Base-by-base conservation (phyloP, 768 basidiomycete genomes). In the Lactifluus hygrophoroides region DNA sequence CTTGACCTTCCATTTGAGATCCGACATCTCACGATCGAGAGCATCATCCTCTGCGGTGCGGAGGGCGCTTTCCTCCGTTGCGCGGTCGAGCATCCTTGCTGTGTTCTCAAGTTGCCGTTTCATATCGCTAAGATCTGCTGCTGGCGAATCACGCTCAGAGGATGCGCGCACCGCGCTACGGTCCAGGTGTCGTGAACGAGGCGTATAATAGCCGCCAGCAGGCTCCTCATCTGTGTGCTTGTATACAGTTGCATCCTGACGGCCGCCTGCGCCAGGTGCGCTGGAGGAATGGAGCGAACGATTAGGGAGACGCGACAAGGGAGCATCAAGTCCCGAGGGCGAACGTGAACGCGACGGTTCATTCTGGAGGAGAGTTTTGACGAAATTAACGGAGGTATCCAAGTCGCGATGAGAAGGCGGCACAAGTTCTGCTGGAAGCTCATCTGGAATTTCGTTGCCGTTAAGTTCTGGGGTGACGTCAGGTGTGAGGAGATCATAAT, bases 351-450 rank as follows among this genome's bases (percentile, higher is more conserved):
- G 87, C 19, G 67, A 66, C 13, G 82, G 83, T 64, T 97, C 94
- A 65, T 94, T 83, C 69, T 86, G 85, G 56, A 99, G 81, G 8
- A 98, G 79, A 64, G 87, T 85, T 59, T 89, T 90, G 60, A 99
- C 75, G 66, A 95, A 84, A 67, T 91, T 85, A 57, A 97, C 94
- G 0, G 93, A 94, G 38, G 80, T 81, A 68, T 87, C 88, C 28
- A 98, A 84, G 69, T 95, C 93, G 21, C 86, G 80, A 51, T 89
- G 83, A 3, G 96, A 98, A 1, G 94, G 92, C 0, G 95, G 95
- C 2, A 93, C 77, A 43, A 99, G 83, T 71, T 98, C 96, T 2
- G 81, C 72, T 0, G 96, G 96, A 1, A 99, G 84, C 45, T 80
- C 74, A 30, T 89, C 87, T 2, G 96, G 96, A 44, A 98, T 83